phyloP scores from a whole-genome alignment of 2,329 filamentous ascomycete species.

The Pseudogymnoascus sp. region DNA sequence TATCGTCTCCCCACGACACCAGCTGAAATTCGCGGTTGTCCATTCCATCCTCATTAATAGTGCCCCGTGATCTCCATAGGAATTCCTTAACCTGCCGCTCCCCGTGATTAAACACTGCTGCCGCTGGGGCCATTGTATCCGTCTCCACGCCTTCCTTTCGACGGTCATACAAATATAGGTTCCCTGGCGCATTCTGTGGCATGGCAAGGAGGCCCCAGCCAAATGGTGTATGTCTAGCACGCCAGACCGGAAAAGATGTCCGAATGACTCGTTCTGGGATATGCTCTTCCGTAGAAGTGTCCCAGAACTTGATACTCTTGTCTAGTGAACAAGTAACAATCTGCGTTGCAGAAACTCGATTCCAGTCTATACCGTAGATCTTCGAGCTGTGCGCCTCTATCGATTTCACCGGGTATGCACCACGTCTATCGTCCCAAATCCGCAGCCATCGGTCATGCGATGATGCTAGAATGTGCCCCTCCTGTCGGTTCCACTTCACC shows the following conservation, averaged over 20 bases:
- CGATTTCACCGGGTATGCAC: constrained; percentile 68
- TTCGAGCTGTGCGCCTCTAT: constrained; percentile 87
- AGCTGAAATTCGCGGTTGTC: constrained; percentile 87
- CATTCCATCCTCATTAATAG: constrained; percentile 55
- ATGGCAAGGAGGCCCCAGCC: constrained; percentile 79
- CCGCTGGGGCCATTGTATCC: constrained; percentile 40
- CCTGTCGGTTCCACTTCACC: constrained; percentile 87
- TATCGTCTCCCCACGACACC: constrained; percentile 87
- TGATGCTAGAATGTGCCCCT: constrained; percentile 79
- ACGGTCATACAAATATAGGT: constrained; percentile 77
- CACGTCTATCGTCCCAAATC: constrained; percentile 82
- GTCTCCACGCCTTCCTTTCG: constrained; percentile 37
- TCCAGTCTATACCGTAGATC: constrained; percentile 95
- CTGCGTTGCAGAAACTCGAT: constrained; percentile 61
- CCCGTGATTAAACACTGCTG: constrained; percentile 51
- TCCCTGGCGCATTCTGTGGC: constrained; percentile 80
- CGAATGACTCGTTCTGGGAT: constrained; percentile 67
- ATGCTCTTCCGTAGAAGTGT: constrained; percentile 57
- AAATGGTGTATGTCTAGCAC: constrained; percentile 85
- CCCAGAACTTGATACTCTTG: constrained; percentile 90
- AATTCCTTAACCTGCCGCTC: constrained; percentile 79
- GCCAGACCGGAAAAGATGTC: constrained; percentile 82
- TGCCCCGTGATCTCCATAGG: constrained; percentile 73
- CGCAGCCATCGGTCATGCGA: constrained; percentile 82
- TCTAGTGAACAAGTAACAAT: constrained; percentile 86